Evolutionary conservation across 176 grass and related monocot genomes (phyloP), one percentile per base, ranked within the genome.

Genomic region (Tuctoria greenei): DNA sequence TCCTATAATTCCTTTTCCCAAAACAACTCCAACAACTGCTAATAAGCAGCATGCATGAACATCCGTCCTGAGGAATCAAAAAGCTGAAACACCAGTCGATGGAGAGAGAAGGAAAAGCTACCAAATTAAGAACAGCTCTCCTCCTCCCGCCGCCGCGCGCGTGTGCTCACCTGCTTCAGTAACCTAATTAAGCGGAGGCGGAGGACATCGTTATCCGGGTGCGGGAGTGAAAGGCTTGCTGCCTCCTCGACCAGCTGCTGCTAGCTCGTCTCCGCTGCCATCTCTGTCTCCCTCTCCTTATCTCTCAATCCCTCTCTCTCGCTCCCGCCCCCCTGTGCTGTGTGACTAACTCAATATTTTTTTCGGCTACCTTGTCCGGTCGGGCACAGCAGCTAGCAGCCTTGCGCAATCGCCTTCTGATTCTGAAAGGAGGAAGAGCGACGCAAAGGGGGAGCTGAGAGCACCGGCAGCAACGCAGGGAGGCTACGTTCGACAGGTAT

Each of bases 391-490:
- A 58, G 54, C 49, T 23, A 58, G 62, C 79, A 58, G 87, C 65
- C 78, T 66, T 84, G 82, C 90, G 89, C 91, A 92, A 99, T 99
- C 91, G 87, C 95, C 95, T 92, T 99, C 92, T 73, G 91, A 92
- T 92, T 95, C 92, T 50, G 91, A 92, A 95, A 92, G 85, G 20
- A 36, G 25, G 68, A 18, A n/a, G 86, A 87, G 87, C 86, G 66
- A 64, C 84, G 74, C 85, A 86, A 81, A 66, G 72, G 76, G 47
- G 15, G 76, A 45, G 56, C 28, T 5, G 21, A 43, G 14, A 2
- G 66, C 31, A 60, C 5, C 25, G 7, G 46, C 54, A 35, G 72
- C 37, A 41, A 21, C 50, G 34, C 56, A 15, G 36, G 58, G 42
- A 46, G 25, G 63, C 58, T 77, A 72, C 55, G 21, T 10, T 58